Base-by-base conservation (phyloP, 2,329 filamentous ascomycete species). In the Tolypocladium sp. region DNA sequence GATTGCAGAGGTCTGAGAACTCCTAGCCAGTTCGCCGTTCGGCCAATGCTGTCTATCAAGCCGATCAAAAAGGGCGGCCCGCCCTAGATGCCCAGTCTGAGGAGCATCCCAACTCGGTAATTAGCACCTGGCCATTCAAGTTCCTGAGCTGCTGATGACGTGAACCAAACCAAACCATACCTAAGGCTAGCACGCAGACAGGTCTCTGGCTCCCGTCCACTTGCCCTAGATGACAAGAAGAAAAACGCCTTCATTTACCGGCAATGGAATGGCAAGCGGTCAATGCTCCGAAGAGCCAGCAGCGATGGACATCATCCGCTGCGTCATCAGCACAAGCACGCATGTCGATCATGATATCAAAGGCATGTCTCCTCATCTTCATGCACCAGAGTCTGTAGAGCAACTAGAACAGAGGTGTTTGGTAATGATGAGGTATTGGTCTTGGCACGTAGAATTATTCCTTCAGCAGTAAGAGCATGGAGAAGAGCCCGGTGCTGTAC, bases 381-480 rank as follows among this genome's bases (percentile, higher is more conserved):
- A 82, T 82, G 78, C 80, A 81, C 79, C 80, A 70, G 63, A 68
- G 72, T 72, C 76, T 71, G 73, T 73, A 61, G 71, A 65, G 63
- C 63, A 63, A 58, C 60, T 64, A 68, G 68, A 70, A 69, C 76
- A 71, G 69, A 75, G 76, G 79, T 81, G 80, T 81, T 82, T 82
- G 80, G 80, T 83, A 82, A 82, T 82, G 76, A 73, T 75, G 73
- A 73, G 77, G 77, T 71, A 65, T 78, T 68, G 64, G 71, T 82
- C 75, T 83, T 76, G 80, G 80, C 80, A 82, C 79, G 80, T 75
- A 74, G 64, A 74, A 75, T 72, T 72, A 64, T 74, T 82, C 80
- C 80, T 82, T 82, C 80, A 82, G 76, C 79, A 79, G 76, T 68
- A 72, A 69, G 76, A 77, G 79, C 78, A 80, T 73, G 68, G 71